Evolutionary conservation across 2,329 filamentous ascomycete species (phyloP).

Genomic region (Pestalotiopsis sp.): DNA sequence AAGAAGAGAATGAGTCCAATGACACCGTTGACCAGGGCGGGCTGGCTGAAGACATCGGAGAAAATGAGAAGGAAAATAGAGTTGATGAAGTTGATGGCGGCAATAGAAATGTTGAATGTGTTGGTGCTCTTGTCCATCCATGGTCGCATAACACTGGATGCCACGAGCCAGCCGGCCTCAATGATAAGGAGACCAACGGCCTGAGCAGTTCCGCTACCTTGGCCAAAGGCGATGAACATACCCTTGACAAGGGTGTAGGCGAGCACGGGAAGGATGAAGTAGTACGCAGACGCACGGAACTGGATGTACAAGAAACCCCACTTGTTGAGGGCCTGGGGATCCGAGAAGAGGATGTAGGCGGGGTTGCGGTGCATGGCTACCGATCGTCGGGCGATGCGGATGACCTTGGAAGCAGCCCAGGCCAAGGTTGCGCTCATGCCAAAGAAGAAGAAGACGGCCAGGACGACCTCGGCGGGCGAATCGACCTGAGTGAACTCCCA

Average conservation of each 20-base stretch:
- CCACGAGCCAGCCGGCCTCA: conserved; percentile 72
- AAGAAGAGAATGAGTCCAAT: conserved; percentile 85
- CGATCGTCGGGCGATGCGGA: conserved; percentile 78
- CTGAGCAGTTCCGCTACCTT: conserved; percentile 67
- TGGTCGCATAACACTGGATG: conserved; percentile 74
- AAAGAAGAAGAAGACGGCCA: conserved; percentile 80
- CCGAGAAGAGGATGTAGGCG: conserved; percentile 87
- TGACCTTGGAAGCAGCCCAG: conserved; percentile 82
- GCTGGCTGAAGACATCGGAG: conserved; percentile 78
- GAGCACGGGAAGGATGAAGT: conserved; percentile 78
- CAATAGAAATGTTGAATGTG: conserved; percentile 85
- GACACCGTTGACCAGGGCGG: conserved; percentile 75
- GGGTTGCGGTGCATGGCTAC: conserved; percentile 88
- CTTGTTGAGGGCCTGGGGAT: conserved; percentile 82
- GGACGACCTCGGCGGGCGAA: conserved; percentile 75
- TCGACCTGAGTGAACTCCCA: conserved; percentile 83
- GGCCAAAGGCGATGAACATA: conserved; percentile 78
- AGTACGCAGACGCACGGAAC: conserved; percentile 86
- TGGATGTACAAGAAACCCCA: conserved; percentile 93
- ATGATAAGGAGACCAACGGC: conserved; percentile 77
- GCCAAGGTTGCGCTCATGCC: conserved; percentile 71
- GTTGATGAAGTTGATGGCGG: conserved; percentile 80
- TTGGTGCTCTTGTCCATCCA: conserved; percentile 97
- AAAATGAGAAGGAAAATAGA: conserved; percentile 80
- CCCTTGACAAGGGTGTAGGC: conserved; percentile 75